These are phyloP conservation scores for Phycomyces nitens DNA, from an alignment of 192 early-diverging fungal species.

Conservation along the genomic window DNA sequence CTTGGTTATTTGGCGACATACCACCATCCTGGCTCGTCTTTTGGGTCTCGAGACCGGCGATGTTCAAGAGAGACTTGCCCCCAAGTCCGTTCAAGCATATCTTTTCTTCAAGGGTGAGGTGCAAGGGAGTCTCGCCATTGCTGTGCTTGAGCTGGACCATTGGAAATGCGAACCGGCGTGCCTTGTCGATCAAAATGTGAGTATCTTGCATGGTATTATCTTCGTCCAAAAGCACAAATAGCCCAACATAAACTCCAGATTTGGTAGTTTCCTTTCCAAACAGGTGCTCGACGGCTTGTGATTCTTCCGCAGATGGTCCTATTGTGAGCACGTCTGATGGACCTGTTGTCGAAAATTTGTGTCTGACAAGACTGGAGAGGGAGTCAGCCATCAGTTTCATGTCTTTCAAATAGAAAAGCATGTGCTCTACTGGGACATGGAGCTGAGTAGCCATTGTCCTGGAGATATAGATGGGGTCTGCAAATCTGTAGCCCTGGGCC, in stretches of 20 bases:
- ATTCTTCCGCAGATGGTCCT: not conserved
- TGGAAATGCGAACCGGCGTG: slow-evolving; percentile 23
- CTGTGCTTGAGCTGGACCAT: slow-evolving; percentile 15
- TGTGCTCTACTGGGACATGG: slow-evolving; percentile 22
- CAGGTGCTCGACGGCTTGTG: no score
- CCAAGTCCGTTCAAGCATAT: slow-evolving; percentile 2
- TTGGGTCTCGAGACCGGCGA: not conserved
- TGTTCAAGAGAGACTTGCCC: slow-evolving; percentile 7
- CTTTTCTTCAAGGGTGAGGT: slow-evolving; percentile 6
- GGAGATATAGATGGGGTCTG: slow-evolving; percentile 30
- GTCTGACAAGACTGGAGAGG: not conserved
- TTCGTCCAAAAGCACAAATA: slow-evolving; percentile 21
- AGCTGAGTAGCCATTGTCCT: slow-evolving; percentile 32
- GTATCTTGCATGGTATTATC: slow-evolving; percentile 3
- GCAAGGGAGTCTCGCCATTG: slow-evolving; percentile 1
- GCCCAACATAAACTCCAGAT: slow-evolving; percentile 15
- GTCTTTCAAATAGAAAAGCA: slow-evolving; percentile 29
- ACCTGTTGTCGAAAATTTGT: not conserved
- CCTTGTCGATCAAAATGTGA: slow-evolving; percentile 21
- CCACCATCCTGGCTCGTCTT: no score
- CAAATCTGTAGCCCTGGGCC: slow-evolving; percentile 35
- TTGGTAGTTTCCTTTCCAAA: slow-evolving; percentile 1
- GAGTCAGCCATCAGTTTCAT: slow-evolving; percentile 23
- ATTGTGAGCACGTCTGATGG: no score
- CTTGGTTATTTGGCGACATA: no score